Evolutionary conservation across 805 yeast genomes (phyloP), one percentile per base, ranked within the genome.

Genomic region (Spathaspora arborariae): DNA sequence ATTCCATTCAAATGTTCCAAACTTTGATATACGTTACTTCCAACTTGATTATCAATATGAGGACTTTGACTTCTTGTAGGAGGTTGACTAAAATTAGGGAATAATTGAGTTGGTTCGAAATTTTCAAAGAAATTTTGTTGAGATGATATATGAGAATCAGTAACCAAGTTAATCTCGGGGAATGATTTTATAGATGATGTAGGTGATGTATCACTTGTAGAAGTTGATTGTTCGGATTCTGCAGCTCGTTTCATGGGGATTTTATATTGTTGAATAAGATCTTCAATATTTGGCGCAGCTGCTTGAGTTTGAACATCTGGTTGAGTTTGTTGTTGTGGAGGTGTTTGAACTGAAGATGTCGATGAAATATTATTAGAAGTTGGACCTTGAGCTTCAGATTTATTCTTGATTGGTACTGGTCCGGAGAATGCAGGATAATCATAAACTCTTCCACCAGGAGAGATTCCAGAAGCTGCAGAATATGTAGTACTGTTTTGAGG

Each of bases 91-190:
- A 46, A 52, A 20, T 59, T 65, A 4, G 83, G 83, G 53, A 79
- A 79, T 51, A 79, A 68, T 51, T 78, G 82, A 13, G 80, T 70
- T 15, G 83, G 83, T 57, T 79, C 80, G 60, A 79, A 79, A 51
- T 76, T 75, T 44, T 75, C 80, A 45, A 70, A 65, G 55, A 75
- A 75, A 21, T 67, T 67, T 46, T 58, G 65, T 38, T 71, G 69
- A 27, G 76, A 69, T 18, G 85, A 72, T 47, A 79, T 65, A 48
- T 69, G 74, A 13, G 35, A 30, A 47, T 74, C 74, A 7, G 84
- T 78, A 44, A 81, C 76, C 41, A 81, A 72, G 15, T 82, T 70
- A 63, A 82, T 81, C 33, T 75, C 79, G 24, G 78, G 76, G 49
- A 84, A 70, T 9, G 74, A 67, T 33, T 60, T 60, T 10, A 62